phyloP scores from a whole-genome alignment of 805 yeast genomes.

The Kodamaea fukazawae region DNA sequence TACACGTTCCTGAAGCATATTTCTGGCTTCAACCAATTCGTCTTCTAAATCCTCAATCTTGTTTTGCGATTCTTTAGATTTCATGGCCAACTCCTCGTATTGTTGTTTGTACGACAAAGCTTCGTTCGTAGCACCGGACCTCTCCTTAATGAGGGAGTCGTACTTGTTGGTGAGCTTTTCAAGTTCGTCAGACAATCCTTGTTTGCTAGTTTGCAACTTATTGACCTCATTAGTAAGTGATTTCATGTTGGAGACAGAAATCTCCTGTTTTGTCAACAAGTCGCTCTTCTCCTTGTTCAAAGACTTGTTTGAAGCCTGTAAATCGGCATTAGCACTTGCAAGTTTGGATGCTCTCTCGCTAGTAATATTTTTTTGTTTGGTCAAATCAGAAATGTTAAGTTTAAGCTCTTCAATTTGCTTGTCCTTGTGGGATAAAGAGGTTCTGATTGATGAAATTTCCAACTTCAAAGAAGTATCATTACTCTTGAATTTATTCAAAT shows the following conservation, averaged over 20 bases:
- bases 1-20: conserved; percentile 73
- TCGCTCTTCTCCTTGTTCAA: conserved; percentile 39
- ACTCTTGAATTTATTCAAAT: conserved; percentile 28
- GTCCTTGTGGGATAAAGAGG: conserved; percentile 46
- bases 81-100: conserved; percentile 67
- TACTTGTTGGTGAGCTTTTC: conserved; percentile 39
- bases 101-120: conserved; percentile 52
- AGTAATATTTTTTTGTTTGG: conserved; percentile 38
- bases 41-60: conserved; percentile 71
- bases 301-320: conserved; percentile 32
- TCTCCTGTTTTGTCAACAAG: conserved; percentile 43
- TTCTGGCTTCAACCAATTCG: conserved; percentile 73
- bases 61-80: conserved; percentile 60
- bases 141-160: conserved; percentile 33
- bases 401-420: conserved; percentile 38
- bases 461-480: conserved; percentile 46
- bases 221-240: conserved; percentile 35
- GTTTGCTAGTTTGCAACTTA: conserved; percentile 44
- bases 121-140: conserved; percentile 39
- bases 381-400: conserved; percentile 22
- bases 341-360: conserved; percentile 39
- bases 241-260: conserved; percentile 26
- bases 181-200: conserved; percentile 35
- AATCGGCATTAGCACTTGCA: conserved; percentile 40
- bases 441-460: conserved; percentile 46